Base-by-base conservation (phyloP, 345 rosid species). In the Eucalyptus sp. region DNA sequence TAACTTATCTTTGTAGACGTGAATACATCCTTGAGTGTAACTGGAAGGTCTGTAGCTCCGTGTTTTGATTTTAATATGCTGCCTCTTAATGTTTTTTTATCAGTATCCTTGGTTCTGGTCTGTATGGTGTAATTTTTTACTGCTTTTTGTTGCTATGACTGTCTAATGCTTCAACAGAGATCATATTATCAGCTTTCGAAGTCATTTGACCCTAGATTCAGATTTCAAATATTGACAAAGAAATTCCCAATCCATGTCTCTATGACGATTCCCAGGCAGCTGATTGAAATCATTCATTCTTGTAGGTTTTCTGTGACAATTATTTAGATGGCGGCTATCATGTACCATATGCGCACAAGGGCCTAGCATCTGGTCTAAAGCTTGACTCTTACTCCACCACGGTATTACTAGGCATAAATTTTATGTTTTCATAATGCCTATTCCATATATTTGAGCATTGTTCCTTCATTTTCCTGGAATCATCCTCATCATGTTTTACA, bases 301-400 rank as follows among this genome's bases (percentile, higher is more conserved):
- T 88, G 80, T 92, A 97, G 99, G 99, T 96, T n/a, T 97, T 97
- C 89, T 96, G 98, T 89, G 99, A 97, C 91, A 97, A 97, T 94
- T 97, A 96, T 93, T 93, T 97, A 88, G 99, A 97, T 91, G 99
- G 99, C 88, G 99, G 99, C 37, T 97, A 97, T 92, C 99, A 97
- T 91, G 99, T 97, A 68, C 99, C 98, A 52, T 96, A 95, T 91
- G 99, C 99, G 25, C 99, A 96, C 91, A 95, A 95, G 93, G 96
- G 94, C 89, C 93, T 96, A 83, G 96, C 96, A 25, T 96, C 98
- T 62, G 96, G 97, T 52, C 97, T 97, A 44, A 81, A 94, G 79
- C 96, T 97, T 27, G 95, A 94, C 88, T 96, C 99, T 43, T 97
- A 96, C 91, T 92, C 96, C 86, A 96, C 98, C 88, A 90, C 91